Base-by-base conservation (phyloP, 2,329 filamentous ascomycete genomes). In the Cladosporium austrohemisphaericum region DNA sequence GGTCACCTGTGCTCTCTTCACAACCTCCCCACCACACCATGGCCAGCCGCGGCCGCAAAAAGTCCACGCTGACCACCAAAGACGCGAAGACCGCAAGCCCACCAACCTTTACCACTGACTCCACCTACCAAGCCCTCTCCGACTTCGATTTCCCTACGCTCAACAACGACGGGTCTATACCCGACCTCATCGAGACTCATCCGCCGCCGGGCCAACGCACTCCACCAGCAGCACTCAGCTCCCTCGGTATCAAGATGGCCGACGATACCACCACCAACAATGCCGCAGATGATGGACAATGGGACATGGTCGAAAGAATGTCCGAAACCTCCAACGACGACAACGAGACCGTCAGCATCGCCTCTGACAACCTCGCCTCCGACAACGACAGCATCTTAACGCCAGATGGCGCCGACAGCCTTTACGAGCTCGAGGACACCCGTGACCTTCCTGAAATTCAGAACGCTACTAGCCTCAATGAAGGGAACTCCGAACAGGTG, bases 291-390 rank as follows among this genome's bases (percentile, higher is more conserved):
- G 60, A 65, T 37, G 49, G 37, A 23, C 33, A 47, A 37, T 66
- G 62, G 49, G 63, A 66, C 54, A 62, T 64, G 60, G 46, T 66
- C 25, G 61, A 64, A 31, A 60, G 64, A 36, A 43, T 61, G 19
- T 65, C 62, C 14, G 63, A 65, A 28, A 55, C 62, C 36, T 62
- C 60, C 14, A 35, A 35, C 16, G 38, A 41, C 23, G 57, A 49
- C 40, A 61, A 64, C 40, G 63, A 62, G 29, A 66, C 63, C 3
- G 63, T 61, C 16, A 63, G 59, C 55, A 54, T 66, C 35, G 50
- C 53, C 20, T 63, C 61, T 3, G 57, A 61, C 13, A 44, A 45
- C 38, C 28, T 44, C 11, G 31, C 22, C 10, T 51, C 49, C 29
- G 50, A 52, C n/a, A 52, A 55, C 18, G 51, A 57, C 14, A 57